These are phyloP conservation scores for Alternaria alternata DNA, from an alignment of 2,329 filamentous ascomycete species.

Conservation along the genomic window DNA sequence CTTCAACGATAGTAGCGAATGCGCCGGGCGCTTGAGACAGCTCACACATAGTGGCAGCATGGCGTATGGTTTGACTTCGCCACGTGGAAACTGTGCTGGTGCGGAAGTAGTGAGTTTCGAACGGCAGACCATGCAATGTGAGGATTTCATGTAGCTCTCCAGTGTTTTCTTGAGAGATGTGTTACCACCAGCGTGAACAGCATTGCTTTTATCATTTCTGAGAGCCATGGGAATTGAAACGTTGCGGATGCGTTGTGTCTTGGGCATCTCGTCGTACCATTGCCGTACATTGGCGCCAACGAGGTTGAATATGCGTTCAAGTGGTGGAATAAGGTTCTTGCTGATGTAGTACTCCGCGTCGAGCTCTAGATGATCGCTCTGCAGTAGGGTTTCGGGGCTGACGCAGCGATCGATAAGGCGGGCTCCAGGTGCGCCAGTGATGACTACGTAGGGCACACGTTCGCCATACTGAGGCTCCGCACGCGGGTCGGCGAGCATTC, in stretches of 20 bases:
- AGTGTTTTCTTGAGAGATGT: slow-evolving; percentile 71
- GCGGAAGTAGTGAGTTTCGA: slow-evolving; percentile 60
- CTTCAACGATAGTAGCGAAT: slow-evolving; percentile 71
- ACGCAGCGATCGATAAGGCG: slow-evolving; percentile 90
- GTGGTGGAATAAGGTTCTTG: slow-evolving; percentile 92
- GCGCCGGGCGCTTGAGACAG: slow-evolving; percentile 65
- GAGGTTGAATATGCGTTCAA: slow-evolving; percentile 96
- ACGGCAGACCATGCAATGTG: slow-evolving; percentile 79
- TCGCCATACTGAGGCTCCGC: slow-evolving; percentile 95
- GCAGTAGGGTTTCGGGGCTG: slow-evolving; percentile 80
- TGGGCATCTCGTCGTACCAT: slow-evolving; percentile 98
- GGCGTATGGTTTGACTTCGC: slow-evolving; percentile 26
- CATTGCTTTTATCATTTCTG: slow-evolving; percentile 16
- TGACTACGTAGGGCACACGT: slow-evolving; percentile 91
- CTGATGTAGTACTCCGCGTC: slow-evolving; percentile 97
- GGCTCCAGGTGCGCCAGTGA: slow-evolving; percentile 85
- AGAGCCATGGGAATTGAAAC: slow-evolving; percentile 52
- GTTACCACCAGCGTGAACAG: slow-evolving; percentile 34
- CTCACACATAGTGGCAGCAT: slow-evolving; percentile 63
- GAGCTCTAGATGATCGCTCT: slow-evolving; percentile 78
- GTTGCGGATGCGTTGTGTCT: slow-evolving; percentile 77
- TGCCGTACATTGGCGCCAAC: slow-evolving; percentile 88
- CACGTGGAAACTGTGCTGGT: slow-evolving; percentile 17
- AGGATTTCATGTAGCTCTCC: slow-evolving; percentile 90
- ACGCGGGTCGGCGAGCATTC: slow-evolving; percentile 85